These are phyloP conservation scores for Xerocomus tenax DNA, from an alignment of 1,284 basidiomycete genomes.

Conservation along the genomic window DNA sequence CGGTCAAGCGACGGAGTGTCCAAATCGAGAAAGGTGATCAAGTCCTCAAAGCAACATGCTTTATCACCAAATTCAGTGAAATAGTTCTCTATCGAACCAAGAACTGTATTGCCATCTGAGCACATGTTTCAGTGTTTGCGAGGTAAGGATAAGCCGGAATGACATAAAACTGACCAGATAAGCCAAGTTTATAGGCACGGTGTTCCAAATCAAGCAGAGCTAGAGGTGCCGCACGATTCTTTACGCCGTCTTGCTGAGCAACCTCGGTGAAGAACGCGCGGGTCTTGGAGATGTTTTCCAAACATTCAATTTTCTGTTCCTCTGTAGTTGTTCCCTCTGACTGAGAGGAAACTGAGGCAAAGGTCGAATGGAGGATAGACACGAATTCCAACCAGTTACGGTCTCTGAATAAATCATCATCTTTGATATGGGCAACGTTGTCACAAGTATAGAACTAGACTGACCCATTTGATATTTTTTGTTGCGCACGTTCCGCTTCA, in stretches of 20 bases:
- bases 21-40: constrained; percentile 55
- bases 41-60: constrained; percentile 77
- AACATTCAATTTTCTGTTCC: constrained; percentile 28
- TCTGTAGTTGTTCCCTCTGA: constrained; percentile 20
- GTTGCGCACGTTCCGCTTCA: constrained; percentile 51
- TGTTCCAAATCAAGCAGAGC: constrained; percentile 67
- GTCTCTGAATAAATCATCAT: constrained; percentile 42
- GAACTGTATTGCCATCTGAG: constrained; percentile 39
- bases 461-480: constrained; percentile 51
- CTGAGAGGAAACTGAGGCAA: constrained; percentile 37
- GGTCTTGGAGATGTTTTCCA: constrained; percentile 38
- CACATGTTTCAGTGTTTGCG: constrained; percentile 7
- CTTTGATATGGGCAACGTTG: not conserved
- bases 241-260: constrained; percentile 52
- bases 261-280: constrained; percentile 50
- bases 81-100: constrained; percentile 53
- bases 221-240: constrained; percentile 64
- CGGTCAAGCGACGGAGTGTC: constrained; percentile 38
- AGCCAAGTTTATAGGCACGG: constrained; percentile 40
- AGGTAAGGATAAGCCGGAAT: not conserved
- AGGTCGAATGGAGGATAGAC: constrained; percentile 60
- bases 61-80: constrained; percentile 70
- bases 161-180: constrained; percentile 38
- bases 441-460: constrained; percentile 1
- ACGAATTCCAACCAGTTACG: constrained; percentile 81